Conservation (phyloP, 2,329 filamentous ascomycete species). For the Penicillium sp. region DNA sequence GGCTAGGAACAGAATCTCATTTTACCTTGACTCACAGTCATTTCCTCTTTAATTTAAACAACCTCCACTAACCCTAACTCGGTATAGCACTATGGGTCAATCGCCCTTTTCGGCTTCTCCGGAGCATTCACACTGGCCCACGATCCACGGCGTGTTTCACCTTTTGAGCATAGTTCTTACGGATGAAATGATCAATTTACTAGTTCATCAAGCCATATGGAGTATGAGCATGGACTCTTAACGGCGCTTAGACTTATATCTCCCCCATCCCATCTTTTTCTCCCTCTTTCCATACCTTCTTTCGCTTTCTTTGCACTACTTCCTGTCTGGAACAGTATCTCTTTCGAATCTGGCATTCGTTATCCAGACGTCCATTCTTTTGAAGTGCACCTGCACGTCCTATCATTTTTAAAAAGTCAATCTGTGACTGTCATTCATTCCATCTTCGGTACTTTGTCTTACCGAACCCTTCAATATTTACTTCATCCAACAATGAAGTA, state of each 20-base stretch:
- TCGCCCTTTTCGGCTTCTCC: slow-evolving; percentile 11
- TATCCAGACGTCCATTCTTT: slow-evolving; percentile 30
- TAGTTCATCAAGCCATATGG: background rate
- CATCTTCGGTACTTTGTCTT: slow-evolving; percentile 2
- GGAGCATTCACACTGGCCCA: slow-evolving; percentile 5
- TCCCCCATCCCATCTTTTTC: background rate
- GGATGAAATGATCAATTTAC: background rate
- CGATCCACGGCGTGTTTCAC: slow-evolving; percentile 25
- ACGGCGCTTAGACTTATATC: slow-evolving; percentile 1
- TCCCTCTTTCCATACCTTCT: slow-evolving; percentile 4
- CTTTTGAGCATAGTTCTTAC: background rate
- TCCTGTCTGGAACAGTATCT: slow-evolving; percentile 24
- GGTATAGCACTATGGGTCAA: slow-evolving; percentile 4
- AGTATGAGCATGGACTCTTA: background rate
- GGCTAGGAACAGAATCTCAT: background rate
- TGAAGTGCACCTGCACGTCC: slow-evolving; percentile 17
- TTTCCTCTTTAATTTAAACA: slow-evolving; percentile 19
- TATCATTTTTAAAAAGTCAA: slow-evolving; percentile 6
- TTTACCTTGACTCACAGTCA: slow-evolving; percentile 7
- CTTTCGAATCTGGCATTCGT: slow-evolving; percentile 23
- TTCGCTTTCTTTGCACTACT: background rate
- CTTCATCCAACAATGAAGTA: slow-evolving; percentile 23
- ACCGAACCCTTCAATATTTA: background rate
- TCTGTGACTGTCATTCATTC: slow-evolving; percentile 1
- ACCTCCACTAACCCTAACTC: slow-evolving; percentile 13